Base-by-base conservation (phyloP, 2,329 filamentous ascomycete genomes). In the Colletotrichum truncatum region DNA sequence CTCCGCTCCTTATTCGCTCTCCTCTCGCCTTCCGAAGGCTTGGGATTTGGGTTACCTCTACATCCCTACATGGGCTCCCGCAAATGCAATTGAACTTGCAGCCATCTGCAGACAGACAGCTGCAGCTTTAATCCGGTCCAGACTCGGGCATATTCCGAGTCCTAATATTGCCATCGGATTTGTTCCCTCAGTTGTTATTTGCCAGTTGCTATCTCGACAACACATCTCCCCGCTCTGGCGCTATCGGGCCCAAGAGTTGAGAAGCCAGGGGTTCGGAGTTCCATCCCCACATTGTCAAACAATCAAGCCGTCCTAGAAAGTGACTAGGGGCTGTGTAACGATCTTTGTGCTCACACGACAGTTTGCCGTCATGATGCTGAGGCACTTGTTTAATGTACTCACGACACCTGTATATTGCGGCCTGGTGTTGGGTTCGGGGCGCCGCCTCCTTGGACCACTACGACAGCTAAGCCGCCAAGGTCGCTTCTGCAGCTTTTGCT, bases 71-170 rank as follows among this genome's bases (percentile, higher is more conserved):
- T n/a, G n/a, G n/a, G n/a, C n/a, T n/a, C n/a, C n/a, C 16, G 12
- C 41, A 18, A n/a, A 28, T 36, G 45, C 45, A 51, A 26, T 18
- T 45, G 10, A 25, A 48, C 21, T 48, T 57, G 54, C 57, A 49
- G 36, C 58, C 48, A 16, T 55, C 43, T 32, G 25, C 21, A 21
- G 41, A 48, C 61, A 36, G 34, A 57, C 54, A 28, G 45, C 49
- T 63, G 51, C 63, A 66, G 46, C 30, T 18, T 39, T 5, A 48
- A 45, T 66, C 41, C 57, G 43, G 62, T 54, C 57, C 38, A 41
- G 57, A 49, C 34, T 56, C 63, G 63, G 63, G 49, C 63, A 66
- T 51, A 55, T 60, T 63, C 63, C 63, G 57, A 65, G 26, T 14
- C 43, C 51, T 51, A 63, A 63, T 23, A 51, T 56, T 63, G 52